Base-by-base conservation (phyloP, 2,329 filamentous ascomycete species). In the Rutstroemia sp. region DNA sequence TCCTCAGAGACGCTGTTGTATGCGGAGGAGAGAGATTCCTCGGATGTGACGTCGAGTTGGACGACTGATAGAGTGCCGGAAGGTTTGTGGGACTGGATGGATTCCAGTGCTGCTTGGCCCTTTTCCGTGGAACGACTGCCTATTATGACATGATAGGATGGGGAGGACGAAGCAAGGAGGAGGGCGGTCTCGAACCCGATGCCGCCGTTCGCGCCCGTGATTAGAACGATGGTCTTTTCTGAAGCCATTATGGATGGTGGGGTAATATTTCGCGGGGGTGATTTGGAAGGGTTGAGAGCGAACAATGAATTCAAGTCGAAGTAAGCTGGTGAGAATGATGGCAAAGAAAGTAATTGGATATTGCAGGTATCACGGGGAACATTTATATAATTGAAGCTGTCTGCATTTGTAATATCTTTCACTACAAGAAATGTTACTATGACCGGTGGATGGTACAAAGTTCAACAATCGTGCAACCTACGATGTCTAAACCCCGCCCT, bases 151-250 rank as follows among this genome's bases (percentile, higher is more conserved):
- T 67, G 64, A 47, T 60, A 66, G 12, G 62, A 47, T 10, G 42
- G 12, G 5, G 56, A 56, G 4, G 52, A 23, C 9, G 27, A 34
- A 8, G 57, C 18, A 10, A 63, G 44, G 8, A 41, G 30, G 2
- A 62, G 64, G 10, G 68, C 66, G 1, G 73, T 66, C 46, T 73
- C 73, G 1, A 69, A 66, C 0, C 74, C 74, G 0, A 76, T 64
- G 4, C 74, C 74, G 0, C 63, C 65, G 52, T 76, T 77, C 7
- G 72, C 69, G 1, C 60, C 60, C 8, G 60, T 62, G 42, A 62
- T 59, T 1, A 62, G 38, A 12, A 60, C 30, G 37, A 61, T 54
- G 5, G 42, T 55, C 30, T 58, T 60, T 48, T n/a, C 45, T 2
- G 34, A 18, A 21, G 56, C 21, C 55, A 60, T 60, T n/a, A 21